Evolutionary conservation across 192 early-diverging fungal genomes (phyloP), one percentile per base, ranked within the genome.

Genomic region (Coemansia sp.): DNA sequence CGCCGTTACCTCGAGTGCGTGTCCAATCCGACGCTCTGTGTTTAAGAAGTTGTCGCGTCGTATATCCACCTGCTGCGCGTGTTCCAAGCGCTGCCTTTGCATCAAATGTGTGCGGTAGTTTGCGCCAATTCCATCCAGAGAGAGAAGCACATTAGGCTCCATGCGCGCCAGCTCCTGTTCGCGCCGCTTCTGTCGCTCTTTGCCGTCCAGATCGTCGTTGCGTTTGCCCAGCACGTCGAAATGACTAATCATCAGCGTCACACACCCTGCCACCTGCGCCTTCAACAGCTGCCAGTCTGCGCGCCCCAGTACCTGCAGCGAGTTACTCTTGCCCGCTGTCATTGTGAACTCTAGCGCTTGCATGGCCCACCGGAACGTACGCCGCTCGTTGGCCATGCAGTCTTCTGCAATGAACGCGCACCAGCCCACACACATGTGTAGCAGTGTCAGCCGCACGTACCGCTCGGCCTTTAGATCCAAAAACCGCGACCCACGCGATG

Each of bases 331-430:
- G 56, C 90, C 88, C 62, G 89, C 86, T 14, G 82, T 83, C 87
- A 92, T 89, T 3, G 88, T 89, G 66, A 92, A 90, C 69, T 94
- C 91, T 2, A 96, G 81, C 3, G 92, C 94, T 48, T 85, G 72
- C 37, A 96, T 88, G 3, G 89, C 88, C 94, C 92, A 92, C 47
- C 90, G 82, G 82, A 90, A 92, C 6, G 91, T 92, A 29, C 87
- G 86, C 19, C 90, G 81, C 58, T 94, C 90, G 23, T 87, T 88
- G 8, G 89, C 90, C 57, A 85, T 78, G 66, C 92, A 92, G 64
- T 95, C 90, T 61, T 90, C 87, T 32, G 85, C 88, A 49, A 93
- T 91, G 66, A 95, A 95, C 52, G 88, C 87, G 54, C 90, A 87
- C 93, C 93, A 95, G 48, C 91, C 88, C n/a, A 92, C 90, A 12